These are phyloP conservation scores for Breviolum minutum DNA, from an alignment of 73 alveolate species.

Conservation along the genomic window DNA sequence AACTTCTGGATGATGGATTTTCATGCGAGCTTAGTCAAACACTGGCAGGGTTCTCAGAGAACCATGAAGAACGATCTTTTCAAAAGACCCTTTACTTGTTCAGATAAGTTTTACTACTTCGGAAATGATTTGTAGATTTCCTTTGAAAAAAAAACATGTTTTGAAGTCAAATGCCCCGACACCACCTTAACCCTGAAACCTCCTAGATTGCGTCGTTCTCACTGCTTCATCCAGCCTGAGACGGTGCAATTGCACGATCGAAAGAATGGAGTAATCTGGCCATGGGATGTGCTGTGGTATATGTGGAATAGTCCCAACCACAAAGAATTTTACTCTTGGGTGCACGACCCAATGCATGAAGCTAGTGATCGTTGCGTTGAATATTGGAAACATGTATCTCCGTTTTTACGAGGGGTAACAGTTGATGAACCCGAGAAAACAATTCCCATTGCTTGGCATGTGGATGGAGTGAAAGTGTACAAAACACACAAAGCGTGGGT, in stretches of 20 bases:
- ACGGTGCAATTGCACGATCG: not conserved
- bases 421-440: not conserved
- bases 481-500: slow-evolving; percentile 27
- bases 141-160: not conserved
- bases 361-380: not conserved
- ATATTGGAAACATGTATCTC: not conserved
- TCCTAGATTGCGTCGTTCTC: not conserved
- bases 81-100: not conserved
- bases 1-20: not conserved
- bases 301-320: not conserved
- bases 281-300: not conserved
- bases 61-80: slow-evolving; percentile 44
- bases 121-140: not conserved
- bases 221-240: not conserved
- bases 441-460: not conserved
- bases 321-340: not conserved
- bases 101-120: too few species aligned
- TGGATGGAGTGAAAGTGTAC: slow-evolving; percentile 38
- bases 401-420: not conserved
- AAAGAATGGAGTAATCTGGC: slow-evolving; percentile 10
- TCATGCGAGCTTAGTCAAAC: not conserved
- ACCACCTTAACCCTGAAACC: not conserved
- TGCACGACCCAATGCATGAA: not conserved
- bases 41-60: not conserved
- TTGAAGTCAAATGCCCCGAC: too few species aligned